phyloP scores from a whole-genome alignment of 1,284 basidiomycete species.

The Mrakiaceae sp. region DNA sequence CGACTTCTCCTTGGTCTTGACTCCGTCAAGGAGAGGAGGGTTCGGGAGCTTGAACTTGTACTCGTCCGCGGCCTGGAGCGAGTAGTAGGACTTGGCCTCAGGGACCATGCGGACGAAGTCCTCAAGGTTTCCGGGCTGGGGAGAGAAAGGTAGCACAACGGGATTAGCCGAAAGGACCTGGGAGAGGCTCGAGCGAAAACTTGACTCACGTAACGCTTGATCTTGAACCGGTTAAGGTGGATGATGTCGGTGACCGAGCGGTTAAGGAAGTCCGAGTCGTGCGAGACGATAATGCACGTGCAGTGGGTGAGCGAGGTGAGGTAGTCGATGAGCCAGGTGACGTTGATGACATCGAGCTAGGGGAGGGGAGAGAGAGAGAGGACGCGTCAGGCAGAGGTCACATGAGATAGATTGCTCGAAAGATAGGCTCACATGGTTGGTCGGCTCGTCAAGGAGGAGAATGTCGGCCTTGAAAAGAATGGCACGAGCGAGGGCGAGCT shows the following conservation, averaged over 20 bases:
- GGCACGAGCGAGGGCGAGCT: slow-evolving; percentile 93
- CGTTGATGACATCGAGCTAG: slow-evolving; percentile 80
- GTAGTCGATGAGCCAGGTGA: slow-evolving; percentile 95
- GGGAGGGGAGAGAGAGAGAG: not conserved
- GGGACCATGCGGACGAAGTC: slow-evolving; percentile 87
- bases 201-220: slow-evolving; percentile 62
- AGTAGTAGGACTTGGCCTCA: slow-evolving; percentile 97
- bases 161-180: not conserved
- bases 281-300: slow-evolving; percentile 96
- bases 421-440: slow-evolving; percentile 55
- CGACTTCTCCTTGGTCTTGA: slow-evolving; percentile 99
- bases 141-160: not conserved
- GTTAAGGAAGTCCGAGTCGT: slow-evolving; percentile 99
- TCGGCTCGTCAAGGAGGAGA: slow-evolving; percentile 91
- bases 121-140: slow-evolving; percentile 79
- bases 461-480: slow-evolving; percentile 99
- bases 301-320: slow-evolving; percentile 76
- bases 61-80: slow-evolving; percentile 84
- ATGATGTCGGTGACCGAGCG: slow-evolving; percentile 97
- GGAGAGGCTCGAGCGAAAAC: not conserved
- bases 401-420: slow-evolving; percentile 19
- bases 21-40: slow-evolving; percentile 93
- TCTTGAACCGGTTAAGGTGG: slow-evolving; percentile 98
- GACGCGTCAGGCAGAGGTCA: not conserved
- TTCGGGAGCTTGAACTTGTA: slow-evolving; percentile 95